phyloP scores from a whole-genome alignment of 371 early-diverging fungal species.

The Nematocida parisii region DNA sequence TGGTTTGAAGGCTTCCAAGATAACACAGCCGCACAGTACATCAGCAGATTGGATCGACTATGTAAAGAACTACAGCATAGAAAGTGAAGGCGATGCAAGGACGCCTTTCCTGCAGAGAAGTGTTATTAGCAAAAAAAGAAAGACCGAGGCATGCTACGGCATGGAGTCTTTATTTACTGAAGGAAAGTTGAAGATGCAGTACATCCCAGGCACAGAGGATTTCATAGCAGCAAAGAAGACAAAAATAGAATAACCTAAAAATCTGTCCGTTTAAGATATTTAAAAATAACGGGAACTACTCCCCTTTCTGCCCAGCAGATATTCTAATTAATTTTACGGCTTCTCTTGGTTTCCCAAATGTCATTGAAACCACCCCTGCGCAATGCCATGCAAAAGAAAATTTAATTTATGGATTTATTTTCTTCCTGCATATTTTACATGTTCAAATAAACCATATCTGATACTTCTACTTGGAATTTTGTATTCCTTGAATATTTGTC shows the following conservation, averaged over 20 bases:
- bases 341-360: constrained; percentile 20
- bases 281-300: neutral
- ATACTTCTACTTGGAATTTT: neutral
- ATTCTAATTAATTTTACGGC: neutral
- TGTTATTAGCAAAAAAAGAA: constrained; percentile 25
- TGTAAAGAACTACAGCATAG: constrained; percentile 37
- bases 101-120: constrained; percentile 49
- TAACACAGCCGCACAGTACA: neutral
- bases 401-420: constrained; percentile 6
- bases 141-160: constrained; percentile 20
- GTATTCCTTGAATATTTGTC: too few relatives aligned
- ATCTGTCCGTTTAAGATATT: neutral
- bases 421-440: neutral
- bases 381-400: constrained; percentile 19
- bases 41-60: constrained; percentile 30
- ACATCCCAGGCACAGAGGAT: constrained; percentile 58
- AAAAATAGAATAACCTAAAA: neutral
- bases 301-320: constrained; percentile 13
- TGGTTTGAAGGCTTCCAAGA: constrained; percentile 4
- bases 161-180: constrained; percentile 46
- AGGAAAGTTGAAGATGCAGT: constrained; percentile 36
- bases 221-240: constrained; percentile 24
- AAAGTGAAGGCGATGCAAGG: neutral
- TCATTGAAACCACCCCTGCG: constrained; percentile 34
- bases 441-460: constrained; percentile 21